Base-by-base conservation (phyloP, 148 eudicot genomes). In the Pouteria glomerata region DNA sequence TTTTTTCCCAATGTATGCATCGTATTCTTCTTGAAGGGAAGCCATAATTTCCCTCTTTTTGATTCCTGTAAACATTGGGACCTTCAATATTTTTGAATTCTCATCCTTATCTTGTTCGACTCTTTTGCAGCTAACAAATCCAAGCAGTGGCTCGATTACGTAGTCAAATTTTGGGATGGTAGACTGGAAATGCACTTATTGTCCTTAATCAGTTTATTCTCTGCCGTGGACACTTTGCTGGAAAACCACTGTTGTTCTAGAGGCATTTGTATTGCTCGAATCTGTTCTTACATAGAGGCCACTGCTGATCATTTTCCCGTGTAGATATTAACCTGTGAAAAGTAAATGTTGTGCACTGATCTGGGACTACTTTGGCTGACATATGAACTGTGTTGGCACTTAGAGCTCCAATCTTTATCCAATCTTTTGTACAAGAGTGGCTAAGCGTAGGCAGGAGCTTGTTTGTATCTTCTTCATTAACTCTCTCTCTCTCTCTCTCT, bases 111-210 rank as follows among this genome's bases (percentile, higher is more conserved):
- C 41, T 51, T 68, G 19, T n/a, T 14, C 51, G 56, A 44, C 24
- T 68, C 63, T 26, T 67, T 67, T 35, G 35, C 37, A 24, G 59
- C 62, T 27, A 42, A 30, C 47, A 18, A 51, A 44, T 48, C 39
- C 21, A 1, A 56, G 41, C 29, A 52, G 56, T 68, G 39, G 42
- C 31, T n/a, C 60, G 35, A 48, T 41, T 39, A 59, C 27, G 3
- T 26, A 61, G 73, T 60, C 73, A 61, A 61, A 44, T 37, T 59
- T 69, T 37, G 27, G 37, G n/a, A 62, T 23, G 66, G 73, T 68
- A 50, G 68, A 50, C 39, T 4, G 26, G 73, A 63, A 60, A 75
- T 30, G 68, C 26, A 57, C 27, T 55, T 7, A 26, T 30, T 39
- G 30, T 60, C 48, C 56, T 30, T 16, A 41, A 35, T 67, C 51